Conservation (phyloP, 768 basidiomycete genomes). For the Macrolepiota albuminosa region DNA sequence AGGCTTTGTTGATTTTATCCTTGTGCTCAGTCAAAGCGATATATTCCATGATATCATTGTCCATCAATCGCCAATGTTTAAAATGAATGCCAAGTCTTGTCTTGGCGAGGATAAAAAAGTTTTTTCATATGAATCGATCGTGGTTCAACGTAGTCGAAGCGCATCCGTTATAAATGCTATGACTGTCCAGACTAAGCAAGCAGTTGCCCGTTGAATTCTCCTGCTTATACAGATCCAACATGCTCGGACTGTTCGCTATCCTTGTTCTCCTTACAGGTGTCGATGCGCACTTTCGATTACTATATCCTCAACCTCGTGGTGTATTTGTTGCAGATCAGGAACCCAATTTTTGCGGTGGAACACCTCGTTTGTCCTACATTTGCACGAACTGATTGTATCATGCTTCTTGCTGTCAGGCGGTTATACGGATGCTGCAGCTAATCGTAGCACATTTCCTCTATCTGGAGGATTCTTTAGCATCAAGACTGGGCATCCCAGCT, state of each 20-base stretch:
- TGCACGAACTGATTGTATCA: too few species aligned
- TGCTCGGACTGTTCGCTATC: background rate
- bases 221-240: background rate
- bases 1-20: background rate
- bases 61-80: background rate
- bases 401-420: slow-evolving; percentile 42
- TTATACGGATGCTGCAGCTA: slow-evolving; percentile 44
- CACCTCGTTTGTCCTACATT: background rate
- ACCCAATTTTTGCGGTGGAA: slow-evolving; percentile 56
- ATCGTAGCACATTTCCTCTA: slow-evolving; percentile 67
- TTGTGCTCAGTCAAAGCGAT: background rate
- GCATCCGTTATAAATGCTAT: background rate
- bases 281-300: slow-evolving; percentile 70
- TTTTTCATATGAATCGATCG: background rate
- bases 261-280: slow-evolving; percentile 31
- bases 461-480: slow-evolving; percentile 54
- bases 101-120: slow-evolving; percentile 3
- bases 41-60: slow-evolving; percentile 3
- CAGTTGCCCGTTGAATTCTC: background rate
- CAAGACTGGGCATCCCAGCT: slow-evolving; percentile 51
- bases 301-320: slow-evolving; percentile 68
- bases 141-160: background rate
- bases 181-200: background rate
- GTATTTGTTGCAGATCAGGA: slow-evolving; percentile 54
- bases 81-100: background rate